Evolutionary conservation across 208 protist genomes (phyloP).

Genomic region (Trypanosoma cruzi): DNA sequence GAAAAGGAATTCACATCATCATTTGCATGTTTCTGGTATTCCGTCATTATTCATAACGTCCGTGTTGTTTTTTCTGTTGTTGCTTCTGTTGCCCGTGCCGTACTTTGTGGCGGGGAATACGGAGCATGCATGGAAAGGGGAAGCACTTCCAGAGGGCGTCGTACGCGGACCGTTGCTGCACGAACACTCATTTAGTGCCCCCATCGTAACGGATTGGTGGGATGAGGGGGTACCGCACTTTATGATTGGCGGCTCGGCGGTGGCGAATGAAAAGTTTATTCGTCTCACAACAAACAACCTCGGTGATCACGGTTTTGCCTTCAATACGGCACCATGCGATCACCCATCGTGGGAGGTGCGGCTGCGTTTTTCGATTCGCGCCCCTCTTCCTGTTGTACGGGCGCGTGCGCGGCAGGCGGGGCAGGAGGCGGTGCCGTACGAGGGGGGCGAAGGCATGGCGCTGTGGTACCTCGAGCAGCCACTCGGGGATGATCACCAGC

Average conservation of each 20-base stretch:
- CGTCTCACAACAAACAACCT: slow-evolving; percentile 74
- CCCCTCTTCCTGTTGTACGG: slow-evolving; percentile 41
- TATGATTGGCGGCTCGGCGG: slow-evolving; percentile 81
- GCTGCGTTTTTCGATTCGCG: slow-evolving; percentile 71
- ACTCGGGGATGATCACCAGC: slow-evolving; percentile 82
- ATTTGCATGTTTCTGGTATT: no score
- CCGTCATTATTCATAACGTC: no score
- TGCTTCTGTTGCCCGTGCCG: slow-evolving; percentile 4
- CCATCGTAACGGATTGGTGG: slow-evolving; percentile 88
- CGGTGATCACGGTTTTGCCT: slow-evolving; percentile 75
- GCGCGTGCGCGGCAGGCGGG: neutral
- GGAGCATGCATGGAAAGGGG: neutral
- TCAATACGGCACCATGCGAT: slow-evolving; percentile 79
- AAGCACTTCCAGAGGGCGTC: slow-evolving; percentile 41
- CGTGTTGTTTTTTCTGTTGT: neutral
- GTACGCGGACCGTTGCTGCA: slow-evolving; percentile 66
- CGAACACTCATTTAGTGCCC: slow-evolving; percentile 76
- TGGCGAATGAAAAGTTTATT: slow-evolving; percentile 81
- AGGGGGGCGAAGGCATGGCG: slow-evolving; percentile 82
- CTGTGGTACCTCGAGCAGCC: slow-evolving; percentile 84
- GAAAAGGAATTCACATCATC: no score
- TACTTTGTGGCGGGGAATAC: no score
- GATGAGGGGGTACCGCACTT: slow-evolving; percentile 86
- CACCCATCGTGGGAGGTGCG: slow-evolving; percentile 77
- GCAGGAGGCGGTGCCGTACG: slow-evolving; percentile 33